Evolutionary conservation across 73 alveolate genomes (phyloP).

Genomic region (Paramecium biaurelia): DNA sequence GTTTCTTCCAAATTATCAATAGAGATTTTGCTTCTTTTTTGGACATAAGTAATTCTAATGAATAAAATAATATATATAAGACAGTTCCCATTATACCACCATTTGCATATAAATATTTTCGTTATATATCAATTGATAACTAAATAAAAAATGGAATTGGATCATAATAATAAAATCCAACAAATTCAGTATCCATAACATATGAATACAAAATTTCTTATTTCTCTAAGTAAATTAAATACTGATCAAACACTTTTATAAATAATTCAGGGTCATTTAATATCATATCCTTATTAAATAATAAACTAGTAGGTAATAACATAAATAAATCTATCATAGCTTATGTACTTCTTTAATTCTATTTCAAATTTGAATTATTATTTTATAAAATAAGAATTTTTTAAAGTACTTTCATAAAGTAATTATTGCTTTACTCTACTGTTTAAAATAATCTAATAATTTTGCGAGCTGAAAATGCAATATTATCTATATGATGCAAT

Average conservation of each 20-base stretch:
- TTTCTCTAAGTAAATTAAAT: background rate
- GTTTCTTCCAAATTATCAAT: background rate
- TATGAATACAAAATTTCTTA: background rate
- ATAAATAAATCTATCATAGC: constrained; percentile 31
- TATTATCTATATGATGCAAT: background rate
- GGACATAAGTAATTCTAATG: background rate
- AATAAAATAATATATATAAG: background rate
- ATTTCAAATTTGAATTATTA: background rate
- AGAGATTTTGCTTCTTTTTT: constrained; percentile 29
- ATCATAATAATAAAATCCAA: constrained; percentile 25
- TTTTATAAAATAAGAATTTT: background rate
- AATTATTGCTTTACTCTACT: background rate
- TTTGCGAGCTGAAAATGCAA: background rate
- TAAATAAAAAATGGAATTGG: background rate
- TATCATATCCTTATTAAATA: background rate
- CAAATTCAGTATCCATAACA: constrained; percentile 36
- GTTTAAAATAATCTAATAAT: background rate
- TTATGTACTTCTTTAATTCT: background rate
- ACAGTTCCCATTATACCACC: background rate
- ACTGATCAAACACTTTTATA: background rate
- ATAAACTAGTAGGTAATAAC: background rate
- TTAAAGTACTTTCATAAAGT: background rate
- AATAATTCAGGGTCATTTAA: background rate
- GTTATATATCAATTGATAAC: background rate
- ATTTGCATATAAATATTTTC: background rate